Evolutionary conservation across 1,139 yeast species (phyloP), one percentile per base, ranked within the genome.

Genomic region (Saccharomycopsis phalli): DNA sequence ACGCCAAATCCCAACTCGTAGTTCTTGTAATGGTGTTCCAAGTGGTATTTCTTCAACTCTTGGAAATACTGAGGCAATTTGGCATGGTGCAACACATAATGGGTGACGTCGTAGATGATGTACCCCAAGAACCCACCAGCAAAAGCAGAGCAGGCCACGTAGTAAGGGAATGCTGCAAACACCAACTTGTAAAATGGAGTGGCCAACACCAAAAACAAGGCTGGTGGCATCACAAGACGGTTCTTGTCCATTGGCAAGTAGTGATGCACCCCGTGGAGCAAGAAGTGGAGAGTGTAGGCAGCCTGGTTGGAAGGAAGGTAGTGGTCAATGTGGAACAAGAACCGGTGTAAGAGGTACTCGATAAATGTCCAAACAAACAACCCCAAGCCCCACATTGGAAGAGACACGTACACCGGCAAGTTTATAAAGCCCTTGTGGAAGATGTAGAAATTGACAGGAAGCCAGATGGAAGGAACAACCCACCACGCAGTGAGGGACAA

Each of bases 1-100:
- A 91, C 97, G 52, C 99, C 99, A 53, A 86, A 91, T 1, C 97
- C 99, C 55, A 87, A 64, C 61, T 91, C 95, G 61, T 84, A 93
- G 61, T 93, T 88, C 66, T 88, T 88, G 68, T 91, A 91, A 58
- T 91, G 99, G 61, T 91, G 99, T 60, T 88, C 97, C 61, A 91
- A 71, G 61, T 91, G 99, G 57, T 84, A 79, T 40, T 81, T 83
- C 64, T 91, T 91, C 55, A 86, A 65, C 31, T 74, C 76, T 58
- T 84, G 88, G 61, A 84, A 66, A 57, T 68, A 81, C 36, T 65
- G 56, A 17, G 98, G 98, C 54, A 91, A 68, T 52, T 69, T 70
- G 31, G 82, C 72, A 62, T 91, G 99, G 58, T 91, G 99, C 57
- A 91, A 66, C 53, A 84, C 76, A 61, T 80, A 81, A 63, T 91